phyloP scores from a whole-genome alignment of 1,284 basidiomycete genomes.

The Xanthoconium separans region DNA sequence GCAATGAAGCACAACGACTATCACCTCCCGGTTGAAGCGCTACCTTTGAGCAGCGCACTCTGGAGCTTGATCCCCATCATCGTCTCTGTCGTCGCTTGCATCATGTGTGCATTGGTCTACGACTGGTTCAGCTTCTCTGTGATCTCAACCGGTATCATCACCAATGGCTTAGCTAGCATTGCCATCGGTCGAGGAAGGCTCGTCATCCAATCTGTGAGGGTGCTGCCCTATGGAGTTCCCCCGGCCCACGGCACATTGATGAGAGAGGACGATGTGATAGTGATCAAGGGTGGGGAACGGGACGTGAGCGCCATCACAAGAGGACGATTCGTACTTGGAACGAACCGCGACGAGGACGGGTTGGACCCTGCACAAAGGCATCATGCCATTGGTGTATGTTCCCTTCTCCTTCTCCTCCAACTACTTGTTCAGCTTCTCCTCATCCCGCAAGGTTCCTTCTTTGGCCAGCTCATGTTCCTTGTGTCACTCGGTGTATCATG shows the following conservation, averaged over 20 bases:
- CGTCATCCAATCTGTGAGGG: constrained; percentile 2
- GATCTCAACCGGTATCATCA: constrained; percentile 32
- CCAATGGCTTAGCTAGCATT: constrained; percentile 23
- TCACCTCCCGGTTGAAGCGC: neutral
- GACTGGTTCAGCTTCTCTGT: constrained; percentile 30
- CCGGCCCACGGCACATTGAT: constrained; percentile 17
- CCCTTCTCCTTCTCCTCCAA: constrained; percentile 10
- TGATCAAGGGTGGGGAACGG: constrained; percentile 26
- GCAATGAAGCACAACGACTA: constrained; percentile 15
- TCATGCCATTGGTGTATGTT: constrained; percentile 18
- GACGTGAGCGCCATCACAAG: constrained; percentile 29
- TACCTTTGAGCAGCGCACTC: neutral
- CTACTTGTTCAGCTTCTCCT: constrained; percentile 28
- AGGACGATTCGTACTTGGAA: constrained; percentile 20
- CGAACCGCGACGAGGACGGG: neutral
- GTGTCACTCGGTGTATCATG: constrained; percentile 12
- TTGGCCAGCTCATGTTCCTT: constrained; percentile 31
- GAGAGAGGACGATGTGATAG: constrained; percentile 12
- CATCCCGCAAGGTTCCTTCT: constrained; percentile 25
- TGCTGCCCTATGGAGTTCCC: neutral
- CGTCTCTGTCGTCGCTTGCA: constrained; percentile 12
- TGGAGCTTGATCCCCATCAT: no score
- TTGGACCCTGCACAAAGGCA: neutral
- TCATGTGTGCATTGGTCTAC: constrained; percentile 14
- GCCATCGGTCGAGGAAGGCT: constrained; percentile 22